Base-by-base conservation (phyloP, 345 rosid species). In the Cardamine chenopodiifolia region DNA sequence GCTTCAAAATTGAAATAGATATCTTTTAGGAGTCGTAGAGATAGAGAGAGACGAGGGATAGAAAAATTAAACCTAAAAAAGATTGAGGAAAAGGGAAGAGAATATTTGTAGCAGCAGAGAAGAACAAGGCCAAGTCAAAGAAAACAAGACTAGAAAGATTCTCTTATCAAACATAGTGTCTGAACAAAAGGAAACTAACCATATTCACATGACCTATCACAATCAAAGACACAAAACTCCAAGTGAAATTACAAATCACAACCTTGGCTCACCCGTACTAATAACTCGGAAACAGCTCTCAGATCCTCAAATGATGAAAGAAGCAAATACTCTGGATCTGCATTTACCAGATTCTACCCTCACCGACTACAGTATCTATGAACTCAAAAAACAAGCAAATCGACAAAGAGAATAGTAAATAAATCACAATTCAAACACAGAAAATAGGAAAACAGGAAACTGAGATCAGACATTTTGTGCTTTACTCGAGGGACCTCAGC, bases 131-230 rank as follows among this genome's bases (percentile, higher is more conserved):
- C 76, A 70, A 35, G 71, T 67, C 70, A 45, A 56, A 63, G 19
- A 70, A 63, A 25, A 77, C 71, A 70, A 76, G 35, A 28, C n/a
- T 12, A 63, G 67, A 70, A 77, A 77, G 80, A 70, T 77, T 70
- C 72, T 77, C 76, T 56, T 48, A 70, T 48, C 31, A 64, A 2
- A 70, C 18, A 70, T 70, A 70, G 59, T 44, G 75, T 62, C 35
- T 70, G 42, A 19, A 69, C 68, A 62, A 77, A 70, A 69, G 31
- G 26, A 61, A 75, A 42, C 19, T 10, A n/a, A 32, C 52, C 52
- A 55, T 5, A 32, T 54, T 18, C 19, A 62, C 31, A 76, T 70
- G 75, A 77, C 28, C 55, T 77, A 64, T 77, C 76, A 64, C 80
- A 71, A 57, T 77, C 80, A 70, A 62, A 76, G 71, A 63, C 61